Conservation (phyloP, 306 rosid genomes). For the Rosa chinensis region DNA sequence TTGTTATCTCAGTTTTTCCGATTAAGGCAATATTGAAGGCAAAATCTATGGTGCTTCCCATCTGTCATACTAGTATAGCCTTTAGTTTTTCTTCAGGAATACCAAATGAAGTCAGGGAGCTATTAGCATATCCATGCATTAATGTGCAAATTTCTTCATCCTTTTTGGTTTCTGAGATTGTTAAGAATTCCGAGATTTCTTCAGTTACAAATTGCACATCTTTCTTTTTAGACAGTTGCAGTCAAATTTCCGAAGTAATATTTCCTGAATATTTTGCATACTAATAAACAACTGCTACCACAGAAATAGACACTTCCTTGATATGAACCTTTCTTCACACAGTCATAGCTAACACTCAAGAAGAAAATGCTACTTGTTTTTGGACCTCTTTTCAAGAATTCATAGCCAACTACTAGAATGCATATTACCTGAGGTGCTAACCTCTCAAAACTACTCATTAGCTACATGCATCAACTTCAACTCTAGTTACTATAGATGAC, state of each 20-base stretch:
- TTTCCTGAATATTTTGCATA: not conserved
- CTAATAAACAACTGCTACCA: not conserved
- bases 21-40: conserved; percentile 9
- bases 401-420: conserved; percentile 8
- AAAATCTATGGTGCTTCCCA: not conserved
- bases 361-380: not conserved
- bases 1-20: not conserved
- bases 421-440: conserved; percentile 1
- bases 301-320: not conserved
- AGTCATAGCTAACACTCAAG: not conserved
- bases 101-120: not conserved
- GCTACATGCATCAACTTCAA: conserved; percentile 19
- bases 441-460: conserved; percentile 15
- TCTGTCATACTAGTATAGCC: not conserved
- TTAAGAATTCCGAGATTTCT: not conserved
- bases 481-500: not conserved
- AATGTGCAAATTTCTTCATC: not conserved
- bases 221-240: not conserved
- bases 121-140: not conserved
- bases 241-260: not conserved
- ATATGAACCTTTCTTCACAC: conserved; percentile 12
- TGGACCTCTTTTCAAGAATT: conserved; percentile 4
- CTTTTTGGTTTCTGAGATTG: not conserved
- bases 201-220: not conserved
- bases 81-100: conserved; percentile 4